These are phyloP conservation scores for Herpetomonas tarakana DNA, from an alignment of 208 protist genomes.

Conservation along the genomic window DNA sequence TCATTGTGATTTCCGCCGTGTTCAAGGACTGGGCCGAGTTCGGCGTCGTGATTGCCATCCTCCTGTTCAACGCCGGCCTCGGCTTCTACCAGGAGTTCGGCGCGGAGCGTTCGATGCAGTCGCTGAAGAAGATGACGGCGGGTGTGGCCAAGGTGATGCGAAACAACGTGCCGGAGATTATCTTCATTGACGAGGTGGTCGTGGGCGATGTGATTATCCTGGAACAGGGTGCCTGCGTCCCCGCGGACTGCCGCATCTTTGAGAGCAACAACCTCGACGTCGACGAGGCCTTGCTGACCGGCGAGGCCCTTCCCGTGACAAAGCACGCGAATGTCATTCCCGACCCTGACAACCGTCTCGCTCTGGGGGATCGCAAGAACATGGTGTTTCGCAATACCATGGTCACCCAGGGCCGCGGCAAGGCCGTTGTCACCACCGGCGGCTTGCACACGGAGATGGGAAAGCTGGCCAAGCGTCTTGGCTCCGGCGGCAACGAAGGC, in stretches of 20 bases:
- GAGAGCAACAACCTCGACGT: conserved; percentile 78
- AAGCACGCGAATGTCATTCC: conserved; percentile 83
- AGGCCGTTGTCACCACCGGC: conserved; percentile 68
- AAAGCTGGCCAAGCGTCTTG: conserved; percentile 74
- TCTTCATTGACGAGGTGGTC: conserved; percentile 94
- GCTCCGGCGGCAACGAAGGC: conserved; percentile 24
- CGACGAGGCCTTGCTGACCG: conserved; percentile 94
- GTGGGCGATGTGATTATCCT: conserved; percentile 96
- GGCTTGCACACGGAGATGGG: conserved; percentile 88
- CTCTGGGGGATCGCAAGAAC: conserved; percentile 89
- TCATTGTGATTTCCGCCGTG: conserved; percentile 74
- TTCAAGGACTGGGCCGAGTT: conserved; percentile 89
- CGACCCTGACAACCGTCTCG: conserved; percentile 60
- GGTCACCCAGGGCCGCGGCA: conserved; percentile 82
- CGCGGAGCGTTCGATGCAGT: conserved; percentile 79
- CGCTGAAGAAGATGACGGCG: conserved; percentile 85
- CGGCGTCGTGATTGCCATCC: conserved; percentile 75
- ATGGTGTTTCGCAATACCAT: conserved; percentile 87
- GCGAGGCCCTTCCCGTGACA: conserved; percentile 83
- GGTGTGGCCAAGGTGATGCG: conserved; percentile 90
- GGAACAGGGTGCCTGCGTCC: conserved; percentile 88
- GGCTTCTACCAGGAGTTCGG: conserved; percentile 90
- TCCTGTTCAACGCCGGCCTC: conserved; percentile 85
- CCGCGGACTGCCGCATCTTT: conserved; percentile 95
- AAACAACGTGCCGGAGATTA: conserved; percentile 77